Evolutionary conservation across 2,329 filamentous ascomycete genomes (phyloP), one percentile per base, ranked within the genome.

Genomic region (Corniculantispora saksenae): DNA sequence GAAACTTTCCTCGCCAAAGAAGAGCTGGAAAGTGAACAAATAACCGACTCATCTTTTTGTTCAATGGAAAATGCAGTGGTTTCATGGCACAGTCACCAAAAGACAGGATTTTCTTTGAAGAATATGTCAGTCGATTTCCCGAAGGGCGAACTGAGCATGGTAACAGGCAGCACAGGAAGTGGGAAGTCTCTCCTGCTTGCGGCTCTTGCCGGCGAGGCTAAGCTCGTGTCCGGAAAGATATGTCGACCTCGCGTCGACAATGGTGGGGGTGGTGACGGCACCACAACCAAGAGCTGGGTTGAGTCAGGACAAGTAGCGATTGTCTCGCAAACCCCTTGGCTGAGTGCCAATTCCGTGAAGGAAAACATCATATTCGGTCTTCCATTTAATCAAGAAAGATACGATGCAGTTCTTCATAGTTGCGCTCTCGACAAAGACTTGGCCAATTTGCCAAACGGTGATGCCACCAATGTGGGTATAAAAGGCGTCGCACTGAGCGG

Each of bases 291-390:
- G 9, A 19, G 5, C 38, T 43, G 17, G 12, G 17, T 43, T 7
- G 10, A 4, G 50, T 13, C 38, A 13, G 17, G 17, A 15, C 10
- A 43, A 48, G 8, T 40, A 3, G 54, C 54, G n/a, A 23, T 57
- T 40, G 54, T 57, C 4, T 85, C 87, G 6, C 89, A 92, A 72
- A 90, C 90, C 19, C 90, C 90, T 0, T 93, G 90, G 90, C 91
- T 93, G 57, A 90, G 92, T 71, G 92, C 92, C 69, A 88, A 87
- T 0, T 89, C 85, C 2, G 87, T 93, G 65, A 86, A 83, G 66
- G 86, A 90, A 25, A 93, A 93, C 69, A 88, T 93, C 53, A 74
- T 91, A 0, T 93, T 92, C 67, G 89, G 89, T 0, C 77, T 92
- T 2, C 89, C 89, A 0, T 83, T 82, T n/a, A 15, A 38, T 3